Evolutionary conservation across 306 rosid genomes (phyloP).

Genomic region (Sphenostylis stenocarpa): DNA sequence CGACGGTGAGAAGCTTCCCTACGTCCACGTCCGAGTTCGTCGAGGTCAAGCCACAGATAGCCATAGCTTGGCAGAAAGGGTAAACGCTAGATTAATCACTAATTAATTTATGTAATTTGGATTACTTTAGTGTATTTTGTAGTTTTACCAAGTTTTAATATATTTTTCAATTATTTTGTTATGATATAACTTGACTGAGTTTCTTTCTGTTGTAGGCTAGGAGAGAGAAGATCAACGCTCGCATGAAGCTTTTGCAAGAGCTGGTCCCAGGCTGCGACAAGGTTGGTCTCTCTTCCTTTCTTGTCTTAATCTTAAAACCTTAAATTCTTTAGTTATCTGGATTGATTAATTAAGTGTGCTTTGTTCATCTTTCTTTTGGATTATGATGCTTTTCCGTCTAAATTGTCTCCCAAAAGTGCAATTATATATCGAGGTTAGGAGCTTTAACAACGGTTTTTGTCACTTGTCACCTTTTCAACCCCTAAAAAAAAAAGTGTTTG

Average conservation of each 20-base stretch:
- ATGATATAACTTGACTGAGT: background rate
- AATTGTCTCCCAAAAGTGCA: constrained; percentile 54
- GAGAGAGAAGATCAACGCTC: constrained; percentile 97
- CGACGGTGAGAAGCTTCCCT: constrained; percentile 74
- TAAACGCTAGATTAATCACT: constrained; percentile 45
- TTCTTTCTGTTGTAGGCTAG: constrained; percentile 65
- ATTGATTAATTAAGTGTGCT: constrained; percentile 31
- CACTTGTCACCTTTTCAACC: constrained; percentile 42
- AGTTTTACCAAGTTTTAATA: background rate
- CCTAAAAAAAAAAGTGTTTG: constrained; percentile 30
- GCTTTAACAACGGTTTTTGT: constrained; percentile 49
- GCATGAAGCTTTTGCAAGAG: constrained; percentile 95
- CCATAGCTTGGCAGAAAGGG: constrained; percentile 97
- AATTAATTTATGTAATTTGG: constrained; percentile 25
- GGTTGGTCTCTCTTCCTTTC: constrained; percentile 51
- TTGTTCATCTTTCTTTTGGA: constrained; percentile 38
- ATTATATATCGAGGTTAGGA: constrained; percentile 37
- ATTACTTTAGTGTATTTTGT: background rate
- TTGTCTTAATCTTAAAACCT: constrained; percentile 34
- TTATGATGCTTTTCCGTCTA: constrained; percentile 37
- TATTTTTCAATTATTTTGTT: background rate
- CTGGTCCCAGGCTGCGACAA: constrained; percentile 98
- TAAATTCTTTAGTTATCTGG: constrained; percentile 11
- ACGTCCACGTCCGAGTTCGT: constrained; percentile 94
- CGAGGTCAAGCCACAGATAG: constrained; percentile 98